Percentiles rank a stretch among this genome's conserved stretches.
Evolutionary conservation across 805 yeast species (phyloP).

Genomic region (Lipomyces anomalus): DNA sequence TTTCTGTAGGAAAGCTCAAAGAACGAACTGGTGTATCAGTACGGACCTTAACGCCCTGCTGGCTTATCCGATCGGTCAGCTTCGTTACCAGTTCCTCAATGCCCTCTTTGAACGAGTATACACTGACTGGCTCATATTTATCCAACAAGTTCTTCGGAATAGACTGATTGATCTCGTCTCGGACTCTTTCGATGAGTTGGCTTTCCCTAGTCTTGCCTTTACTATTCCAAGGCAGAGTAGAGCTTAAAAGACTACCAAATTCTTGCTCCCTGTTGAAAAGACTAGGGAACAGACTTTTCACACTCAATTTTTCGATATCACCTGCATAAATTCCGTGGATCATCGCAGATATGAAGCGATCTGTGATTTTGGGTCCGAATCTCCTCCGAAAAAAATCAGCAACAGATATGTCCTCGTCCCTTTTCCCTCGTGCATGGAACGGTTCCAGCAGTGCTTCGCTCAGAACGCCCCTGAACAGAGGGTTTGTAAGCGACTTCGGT

Average conservation of each 20-base stretch:
- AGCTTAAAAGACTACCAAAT: background rate
- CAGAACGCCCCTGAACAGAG: constrained; percentile 40
- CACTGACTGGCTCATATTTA: too few relatives aligned
- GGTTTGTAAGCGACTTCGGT: constrained; percentile 12
- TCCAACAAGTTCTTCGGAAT: too few relatives aligned
- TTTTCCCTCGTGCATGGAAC: constrained; percentile 6
- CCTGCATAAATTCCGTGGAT: constrained; percentile 90
- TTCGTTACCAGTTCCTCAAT: too few relatives aligned
- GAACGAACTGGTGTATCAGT: too few relatives aligned
- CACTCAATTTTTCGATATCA: constrained; percentile 64
- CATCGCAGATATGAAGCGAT: constrained; percentile 69
- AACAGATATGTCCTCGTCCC: constrained; percentile 60
- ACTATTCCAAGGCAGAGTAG: too few relatives aligned
- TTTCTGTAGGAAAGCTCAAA: too few relatives aligned
- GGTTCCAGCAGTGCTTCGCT: constrained; percentile 19
- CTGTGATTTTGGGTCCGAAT: constrained; percentile 50
- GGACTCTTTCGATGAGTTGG: too few relatives aligned
- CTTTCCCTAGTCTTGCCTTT: too few relatives aligned
- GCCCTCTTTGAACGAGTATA: too few relatives aligned
- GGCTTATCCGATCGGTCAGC: too few relatives aligned
- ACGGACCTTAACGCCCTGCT: too few relatives aligned
- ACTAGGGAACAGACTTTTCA: constrained; percentile 7
- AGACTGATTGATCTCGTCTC: too few relatives aligned
- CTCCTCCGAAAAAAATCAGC: constrained; percentile 61
- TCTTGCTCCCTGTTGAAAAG: background rate